These are phyloP conservation scores for Sabuloglossum arenarium DNA, from an alignment of 495 filamentous ascomycete genomes.

Conservation along the genomic window DNA sequence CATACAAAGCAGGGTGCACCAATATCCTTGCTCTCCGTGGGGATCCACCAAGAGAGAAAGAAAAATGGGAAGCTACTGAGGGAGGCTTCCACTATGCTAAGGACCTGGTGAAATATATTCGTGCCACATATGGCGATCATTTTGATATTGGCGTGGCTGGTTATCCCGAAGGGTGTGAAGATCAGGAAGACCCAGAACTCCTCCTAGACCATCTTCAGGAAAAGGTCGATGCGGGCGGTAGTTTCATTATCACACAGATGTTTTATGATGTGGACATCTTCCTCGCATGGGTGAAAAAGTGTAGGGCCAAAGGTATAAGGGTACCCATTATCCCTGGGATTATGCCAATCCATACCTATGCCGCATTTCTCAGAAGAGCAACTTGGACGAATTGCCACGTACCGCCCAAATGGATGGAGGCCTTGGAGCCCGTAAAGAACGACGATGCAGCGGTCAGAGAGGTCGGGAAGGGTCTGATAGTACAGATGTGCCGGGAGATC, in stretches of 20 bases:
- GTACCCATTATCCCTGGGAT: constrained; percentile 92
- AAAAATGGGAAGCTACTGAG: constrained; percentile 74
- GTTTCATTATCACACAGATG: constrained; percentile 97
- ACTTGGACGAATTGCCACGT: constrained; percentile 74
- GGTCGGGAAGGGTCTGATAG: constrained; percentile 74
- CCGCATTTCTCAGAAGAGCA: constrained; percentile 69
- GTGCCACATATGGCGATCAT: constrained; percentile 72
- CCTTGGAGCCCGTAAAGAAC: constrained; percentile 83
- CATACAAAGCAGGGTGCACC: constrained; percentile 89
- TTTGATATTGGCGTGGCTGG: constrained; percentile 97
- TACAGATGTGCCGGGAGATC: constrained; percentile 74
- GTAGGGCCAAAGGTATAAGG: constrained; percentile 62
- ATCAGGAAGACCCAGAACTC: constrained; percentile 63
- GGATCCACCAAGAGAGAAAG: constrained; percentile 85
- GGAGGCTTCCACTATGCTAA: constrained; percentile 81
- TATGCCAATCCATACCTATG: constrained; percentile 96
- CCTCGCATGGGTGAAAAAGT: constrained; percentile 69
- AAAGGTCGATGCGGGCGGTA: constrained; percentile 86
- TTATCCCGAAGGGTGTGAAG: constrained; percentile 91
- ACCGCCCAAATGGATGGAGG: constrained; percentile 58
- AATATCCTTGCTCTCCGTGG: constrained; percentile 93
- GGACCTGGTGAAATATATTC: constrained; percentile 87
- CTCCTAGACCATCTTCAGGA: constrained; percentile 90
- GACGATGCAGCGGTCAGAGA: constrained; percentile 86
- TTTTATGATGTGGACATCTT: constrained; percentile 97